Conservation (phyloP, 169 alveolate species). For the Amoebophrya sp. region DNA sequence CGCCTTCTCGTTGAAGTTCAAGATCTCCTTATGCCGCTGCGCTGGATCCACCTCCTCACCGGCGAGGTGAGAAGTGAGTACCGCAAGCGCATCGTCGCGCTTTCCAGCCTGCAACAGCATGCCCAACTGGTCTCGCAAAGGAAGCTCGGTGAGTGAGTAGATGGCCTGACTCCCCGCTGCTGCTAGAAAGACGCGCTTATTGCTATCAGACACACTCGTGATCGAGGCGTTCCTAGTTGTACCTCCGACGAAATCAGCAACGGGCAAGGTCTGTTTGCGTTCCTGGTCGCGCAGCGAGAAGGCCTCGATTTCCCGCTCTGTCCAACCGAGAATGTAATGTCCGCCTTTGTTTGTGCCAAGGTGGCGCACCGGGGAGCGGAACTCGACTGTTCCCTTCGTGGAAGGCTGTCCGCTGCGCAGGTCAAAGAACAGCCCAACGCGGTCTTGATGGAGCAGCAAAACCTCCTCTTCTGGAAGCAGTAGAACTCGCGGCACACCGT, state of each 20-base stretch:
- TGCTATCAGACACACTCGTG: neutral
- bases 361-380: neutral
- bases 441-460: neutral
- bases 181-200: neutral
- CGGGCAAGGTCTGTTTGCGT: neutral
- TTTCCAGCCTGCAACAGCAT: neutral
- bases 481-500: neutral
- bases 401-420: neutral
- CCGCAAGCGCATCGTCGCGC: neutral
- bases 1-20: neutral
- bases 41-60: neutral
- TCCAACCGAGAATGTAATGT: neutral
- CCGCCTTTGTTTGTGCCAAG: neutral
- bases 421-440: neutral
- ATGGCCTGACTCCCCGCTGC: neutral
- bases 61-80: neutral
- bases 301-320: neutral
- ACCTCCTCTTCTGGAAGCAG: neutral
- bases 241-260: no score
- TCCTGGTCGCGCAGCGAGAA: neutral
- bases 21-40: neutral
- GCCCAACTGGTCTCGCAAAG: neutral
- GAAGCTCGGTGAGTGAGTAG: neutral
- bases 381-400: neutral
- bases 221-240: no score